Evolutionary conservation across 306 rosid species (phyloP).

Genomic region (Gynostemma pentaphyllum): DNA sequence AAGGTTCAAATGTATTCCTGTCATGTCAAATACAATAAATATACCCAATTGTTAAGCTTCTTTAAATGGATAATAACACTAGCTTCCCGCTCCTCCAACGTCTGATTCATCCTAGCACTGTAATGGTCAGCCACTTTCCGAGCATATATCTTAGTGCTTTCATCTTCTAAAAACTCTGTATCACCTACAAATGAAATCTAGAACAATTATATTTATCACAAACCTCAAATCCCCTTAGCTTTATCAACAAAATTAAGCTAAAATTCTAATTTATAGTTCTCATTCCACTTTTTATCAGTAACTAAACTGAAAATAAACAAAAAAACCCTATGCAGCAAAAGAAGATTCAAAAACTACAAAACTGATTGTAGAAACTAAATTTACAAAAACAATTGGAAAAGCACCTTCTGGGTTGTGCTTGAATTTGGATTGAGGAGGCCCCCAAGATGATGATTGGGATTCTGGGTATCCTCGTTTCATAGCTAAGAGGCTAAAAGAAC

Average conservation of each 20-base stretch:
- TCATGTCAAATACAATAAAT: not conserved
- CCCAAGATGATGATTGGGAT: slow-evolving; percentile 56
- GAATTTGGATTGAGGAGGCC: slow-evolving; percentile 75
- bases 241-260: not conserved
- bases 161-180: slow-evolving; percentile 71
- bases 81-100: slow-evolving; percentile 80
- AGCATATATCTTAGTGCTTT: slow-evolving; percentile 63
- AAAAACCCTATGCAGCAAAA: slow-evolving; percentile 11
- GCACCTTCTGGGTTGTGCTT: slow-evolving; percentile 73
- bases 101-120: slow-evolving; percentile 84
- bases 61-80: slow-evolving; percentile 87
- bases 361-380: not conserved
- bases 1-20: not conserved
- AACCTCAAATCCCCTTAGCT: slow-evolving; percentile 4
- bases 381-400: slow-evolving; percentile 14
- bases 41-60: slow-evolving; percentile 91
- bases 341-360: slow-evolving; percentile 24
- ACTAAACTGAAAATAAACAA: slow-evolving; percentile 7
- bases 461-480: slow-evolving; percentile 87
- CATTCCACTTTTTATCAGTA: not conserved
- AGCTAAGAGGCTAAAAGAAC: slow-evolving; percentile 5
- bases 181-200: slow-evolving; percentile 42
- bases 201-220: slow-evolving; percentile 2
- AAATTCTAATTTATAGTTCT: not conserved
- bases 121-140: slow-evolving; percentile 94